phyloP scores from a whole-genome alignment of 1,139 yeast genomes.

The Sugiyamaella xylanicola region DNA sequence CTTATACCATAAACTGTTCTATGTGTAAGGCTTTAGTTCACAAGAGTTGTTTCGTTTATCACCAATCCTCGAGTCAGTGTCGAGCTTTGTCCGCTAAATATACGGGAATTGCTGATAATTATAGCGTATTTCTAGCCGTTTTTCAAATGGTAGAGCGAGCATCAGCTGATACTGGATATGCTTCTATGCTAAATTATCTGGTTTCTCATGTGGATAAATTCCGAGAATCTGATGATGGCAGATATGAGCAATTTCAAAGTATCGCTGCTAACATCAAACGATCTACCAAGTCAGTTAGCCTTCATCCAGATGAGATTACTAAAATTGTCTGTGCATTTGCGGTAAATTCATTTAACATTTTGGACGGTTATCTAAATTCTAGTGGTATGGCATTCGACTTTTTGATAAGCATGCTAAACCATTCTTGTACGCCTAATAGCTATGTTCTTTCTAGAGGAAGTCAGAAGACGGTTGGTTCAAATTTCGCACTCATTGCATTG shows the following conservation, averaged over 20 bases:
- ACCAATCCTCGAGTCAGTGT: not conserved
- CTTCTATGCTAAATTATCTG: slow-evolving; percentile 5
- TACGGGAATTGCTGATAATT: slow-evolving; percentile 1
- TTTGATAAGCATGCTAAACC: slow-evolving; percentile 20
- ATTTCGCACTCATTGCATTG: slow-evolving; percentile 17
- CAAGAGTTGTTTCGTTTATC: slow-evolving; percentile 5
- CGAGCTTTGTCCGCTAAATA: slow-evolving; percentile 5
- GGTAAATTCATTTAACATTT: slow-evolving; percentile 21
- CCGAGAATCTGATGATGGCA: slow-evolving; percentile 8
- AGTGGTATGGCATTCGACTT: slow-evolving; percentile 23
- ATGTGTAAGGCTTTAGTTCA: slow-evolving; percentile 5
- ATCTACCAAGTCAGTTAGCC: not conserved
- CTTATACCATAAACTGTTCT: not conserved
- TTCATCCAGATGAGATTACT: slow-evolving; percentile 1
- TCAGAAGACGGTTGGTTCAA: not conserved
- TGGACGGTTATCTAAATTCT: slow-evolving; percentile 14
- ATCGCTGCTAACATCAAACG: not conserved
- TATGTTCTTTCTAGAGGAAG: slow-evolving; percentile 12
- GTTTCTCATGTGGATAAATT: slow-evolving; percentile 17
- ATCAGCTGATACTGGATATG: not conserved
- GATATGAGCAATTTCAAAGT: slow-evolving; percentile 14
- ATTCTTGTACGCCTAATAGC: slow-evolving; percentile 22
- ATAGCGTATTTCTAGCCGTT: slow-evolving; percentile 2
- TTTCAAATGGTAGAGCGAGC: slow-evolving; percentile 11
- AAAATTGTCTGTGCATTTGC: slow-evolving; percentile 20